Evolutionary conservation across 2,329 filamentous ascomycete species (phyloP).

Genomic region (Ascochyta clinopodiicola): DNA sequence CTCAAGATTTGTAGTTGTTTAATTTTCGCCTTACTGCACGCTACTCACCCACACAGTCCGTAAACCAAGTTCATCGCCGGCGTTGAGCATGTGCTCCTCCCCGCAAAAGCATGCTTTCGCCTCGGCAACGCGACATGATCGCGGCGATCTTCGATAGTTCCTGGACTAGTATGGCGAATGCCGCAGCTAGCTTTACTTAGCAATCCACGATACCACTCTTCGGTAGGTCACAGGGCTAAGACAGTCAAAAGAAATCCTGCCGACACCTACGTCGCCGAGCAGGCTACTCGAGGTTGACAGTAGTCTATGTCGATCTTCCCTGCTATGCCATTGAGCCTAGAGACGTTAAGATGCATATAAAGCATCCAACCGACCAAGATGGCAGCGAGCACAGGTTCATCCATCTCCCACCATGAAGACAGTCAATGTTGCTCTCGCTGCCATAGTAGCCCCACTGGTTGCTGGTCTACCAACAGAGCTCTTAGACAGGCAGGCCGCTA

Average conservation of each 20-base stretch:
- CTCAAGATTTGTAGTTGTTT: no score
- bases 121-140: not conserved
- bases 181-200: not conserved
- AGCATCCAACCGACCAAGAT: not conserved
- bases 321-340: no score
- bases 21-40: no score
- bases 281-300: not conserved
- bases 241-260: not conserved
- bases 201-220: not conserved
- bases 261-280: not conserved
- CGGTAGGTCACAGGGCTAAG: not conserved
- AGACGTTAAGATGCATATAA: not conserved
- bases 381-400: not conserved
- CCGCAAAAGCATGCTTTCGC: not conserved
- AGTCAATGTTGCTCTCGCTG: slow-evolving; percentile 13
- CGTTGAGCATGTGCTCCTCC: not conserved
- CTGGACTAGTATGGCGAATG: not conserved
- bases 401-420: slow-evolving; percentile 14
- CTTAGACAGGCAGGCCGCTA: slow-evolving; percentile 2
- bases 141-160: slow-evolving; percentile 5
- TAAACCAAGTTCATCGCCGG: not conserved
- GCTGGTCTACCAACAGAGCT: slow-evolving; percentile 14
- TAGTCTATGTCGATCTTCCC: not conserved
- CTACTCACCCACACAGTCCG: no score
- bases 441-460: slow-evolving; percentile 11